Percentiles rank a stretch among this genome's conserved stretches.
phyloP scores from a whole-genome alignment of 2,329 filamentous ascomycete genomes.

The Coniochaeta sp. region DNA sequence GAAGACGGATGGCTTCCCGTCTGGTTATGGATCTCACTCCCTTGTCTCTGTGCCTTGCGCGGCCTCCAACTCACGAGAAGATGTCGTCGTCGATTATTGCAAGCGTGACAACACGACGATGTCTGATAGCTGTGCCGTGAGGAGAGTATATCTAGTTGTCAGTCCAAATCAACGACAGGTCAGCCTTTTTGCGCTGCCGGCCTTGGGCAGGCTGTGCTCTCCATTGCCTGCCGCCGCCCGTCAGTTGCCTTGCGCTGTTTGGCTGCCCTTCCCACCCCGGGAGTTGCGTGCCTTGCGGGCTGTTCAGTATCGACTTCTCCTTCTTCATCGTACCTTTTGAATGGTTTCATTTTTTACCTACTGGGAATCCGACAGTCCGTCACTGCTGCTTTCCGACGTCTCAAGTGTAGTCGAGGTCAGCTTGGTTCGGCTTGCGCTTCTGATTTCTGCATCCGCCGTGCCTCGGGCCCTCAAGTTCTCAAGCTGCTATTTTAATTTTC shows the following conservation, averaged over 20 bases:
- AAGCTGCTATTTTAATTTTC: no score
- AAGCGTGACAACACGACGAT: no score
- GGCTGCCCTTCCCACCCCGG: background rate
- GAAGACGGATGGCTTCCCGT: no score
- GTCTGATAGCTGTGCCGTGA: background rate
- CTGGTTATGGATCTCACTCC: no score
- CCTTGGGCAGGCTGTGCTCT: background rate
- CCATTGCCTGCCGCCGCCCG: background rate
- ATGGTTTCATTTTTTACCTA: no score
- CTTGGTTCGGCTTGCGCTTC: background rate
- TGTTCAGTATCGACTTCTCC: background rate
- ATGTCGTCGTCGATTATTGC: no score
- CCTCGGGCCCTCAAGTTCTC: background rate
- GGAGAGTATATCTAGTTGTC: background rate
- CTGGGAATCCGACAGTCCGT: background rate
- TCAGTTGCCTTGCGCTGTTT: background rate
- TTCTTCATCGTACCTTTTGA: no score
- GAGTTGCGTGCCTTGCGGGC: background rate
- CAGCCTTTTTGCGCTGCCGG: no score
- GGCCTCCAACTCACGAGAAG: no score
- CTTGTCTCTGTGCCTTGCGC: no score
- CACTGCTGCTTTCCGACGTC: background rate
- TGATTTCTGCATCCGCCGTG: background rate
- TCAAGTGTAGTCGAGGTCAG: background rate
- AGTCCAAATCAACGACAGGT: background rate